Percentiles rank a stretch among this genome's conserved stretches.
phyloP scores from a whole-genome alignment of 2,329 filamentous ascomycete genomes.

The Stagonosporopsis cucurbitacearum region DNA sequence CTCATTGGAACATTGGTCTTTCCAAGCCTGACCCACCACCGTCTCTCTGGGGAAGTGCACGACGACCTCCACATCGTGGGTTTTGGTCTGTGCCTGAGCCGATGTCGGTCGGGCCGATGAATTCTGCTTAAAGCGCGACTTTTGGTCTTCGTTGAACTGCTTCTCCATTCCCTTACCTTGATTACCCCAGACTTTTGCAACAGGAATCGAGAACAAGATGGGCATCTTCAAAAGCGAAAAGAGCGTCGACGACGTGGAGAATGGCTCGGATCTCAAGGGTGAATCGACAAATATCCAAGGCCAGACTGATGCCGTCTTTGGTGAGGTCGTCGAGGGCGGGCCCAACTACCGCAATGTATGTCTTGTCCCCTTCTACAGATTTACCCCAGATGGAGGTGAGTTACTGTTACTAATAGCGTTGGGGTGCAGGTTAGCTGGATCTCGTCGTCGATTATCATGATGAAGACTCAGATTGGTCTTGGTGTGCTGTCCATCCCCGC shows the following conservation, averaged over 20 bases:
- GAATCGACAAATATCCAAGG: conserved; percentile 12
- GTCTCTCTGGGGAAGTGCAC: conserved; percentile 17
- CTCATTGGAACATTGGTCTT: conserved; percentile 6
- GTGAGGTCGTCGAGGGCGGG: conserved; percentile 20
- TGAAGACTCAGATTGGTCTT: conserved; percentile 35
- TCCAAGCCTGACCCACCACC: conserved; percentile 8
- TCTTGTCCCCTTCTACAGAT: background rate
- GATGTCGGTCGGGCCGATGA: conserved; percentile 20
- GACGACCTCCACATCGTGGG: conserved; percentile 11
- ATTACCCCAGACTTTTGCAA: conserved; percentile 4
- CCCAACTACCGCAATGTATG: conserved; percentile 21
- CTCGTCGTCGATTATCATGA: conserved; percentile 28
- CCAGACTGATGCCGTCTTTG: conserved; percentile 20
- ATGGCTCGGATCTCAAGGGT: conserved; percentile 14
- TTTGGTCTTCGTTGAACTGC: background rate
- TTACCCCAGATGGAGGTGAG: background rate
- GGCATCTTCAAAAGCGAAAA: conserved; percentile 12
- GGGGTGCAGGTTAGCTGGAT: conserved; percentile 30
- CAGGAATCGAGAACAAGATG: background rate
- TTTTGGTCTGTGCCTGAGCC: conserved; percentile 16
- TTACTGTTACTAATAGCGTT: background rate
- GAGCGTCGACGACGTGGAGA: conserved; percentile 9
- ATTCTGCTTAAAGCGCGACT: conserved; percentile 16
- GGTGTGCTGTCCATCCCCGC: conserved; percentile 56
- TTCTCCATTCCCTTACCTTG: conserved; percentile 1